These are phyloP conservation scores for Moringa oleifera DNA, from an alignment of 345 rosid species.

Conservation along the genomic window DNA sequence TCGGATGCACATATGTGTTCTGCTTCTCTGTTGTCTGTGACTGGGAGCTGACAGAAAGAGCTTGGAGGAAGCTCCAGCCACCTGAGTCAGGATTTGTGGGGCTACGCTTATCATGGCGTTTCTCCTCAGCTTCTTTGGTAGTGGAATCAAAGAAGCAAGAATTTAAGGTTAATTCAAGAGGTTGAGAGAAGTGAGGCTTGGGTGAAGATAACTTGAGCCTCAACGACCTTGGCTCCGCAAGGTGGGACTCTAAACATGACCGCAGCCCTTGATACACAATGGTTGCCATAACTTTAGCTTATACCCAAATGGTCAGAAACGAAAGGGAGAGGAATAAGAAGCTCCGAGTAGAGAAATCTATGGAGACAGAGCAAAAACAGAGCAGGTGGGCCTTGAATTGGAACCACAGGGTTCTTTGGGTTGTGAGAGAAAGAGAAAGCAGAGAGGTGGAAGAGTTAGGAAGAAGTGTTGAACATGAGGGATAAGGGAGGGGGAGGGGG, in stretches of 20 bases:
- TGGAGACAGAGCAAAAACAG: too few species aligned
- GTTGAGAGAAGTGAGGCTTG: slow-evolving; percentile 27
- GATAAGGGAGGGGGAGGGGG: slow-evolving; percentile 20
- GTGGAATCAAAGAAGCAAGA: slow-evolving; percentile 29
- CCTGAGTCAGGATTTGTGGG: too few species aligned
- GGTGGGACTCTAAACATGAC: slow-evolving; percentile 50
- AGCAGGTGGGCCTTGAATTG: slow-evolving; percentile 1
- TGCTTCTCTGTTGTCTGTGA: slow-evolving; percentile 18
- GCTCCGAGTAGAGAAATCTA: slow-evolving; percentile 14
- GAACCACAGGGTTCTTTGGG: slow-evolving; percentile 8
- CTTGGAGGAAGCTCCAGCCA: slow-evolving; percentile 53
- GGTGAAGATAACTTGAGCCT: slow-evolving; percentile 58
- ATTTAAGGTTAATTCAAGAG: slow-evolving; percentile 33
- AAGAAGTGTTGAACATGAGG: slow-evolving; percentile 24
- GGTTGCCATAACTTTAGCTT: slow-evolving; percentile 46
- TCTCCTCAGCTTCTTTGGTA: slow-evolving; percentile 16
- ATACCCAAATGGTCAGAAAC: slow-evolving; percentile 1
- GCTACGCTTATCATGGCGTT: slow-evolving; percentile 2
- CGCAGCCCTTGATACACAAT: slow-evolving; percentile 56
- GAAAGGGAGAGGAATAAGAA: slow-evolving; percentile 8
- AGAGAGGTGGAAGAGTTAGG: slow-evolving; percentile 5
- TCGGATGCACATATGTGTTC: slow-evolving; percentile 37
- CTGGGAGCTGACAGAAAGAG: slow-evolving; percentile 21
- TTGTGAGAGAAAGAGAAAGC: background rate
- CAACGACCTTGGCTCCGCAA: slow-evolving; percentile 47